Conservation (phyloP, 768 basidiomycete species). For the Suillus occidentalis region DNA sequence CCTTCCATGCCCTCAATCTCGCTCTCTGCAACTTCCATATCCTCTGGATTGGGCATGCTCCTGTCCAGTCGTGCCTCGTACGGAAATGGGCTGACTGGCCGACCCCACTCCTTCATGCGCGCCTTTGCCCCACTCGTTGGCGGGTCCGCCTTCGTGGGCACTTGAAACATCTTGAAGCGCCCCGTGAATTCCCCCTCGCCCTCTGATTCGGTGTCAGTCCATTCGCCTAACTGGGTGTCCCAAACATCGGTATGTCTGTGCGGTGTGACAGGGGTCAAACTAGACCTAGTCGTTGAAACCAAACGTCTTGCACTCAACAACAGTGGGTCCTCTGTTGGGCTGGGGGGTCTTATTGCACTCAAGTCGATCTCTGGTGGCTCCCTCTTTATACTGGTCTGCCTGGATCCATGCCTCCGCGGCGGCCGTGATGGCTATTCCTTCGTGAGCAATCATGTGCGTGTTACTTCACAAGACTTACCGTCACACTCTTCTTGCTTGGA, state of each 20-base stretch:
- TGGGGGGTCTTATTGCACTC: conserved; percentile 63
- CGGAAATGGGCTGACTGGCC: conserved; percentile 71
- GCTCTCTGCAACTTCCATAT: conserved; percentile 1
- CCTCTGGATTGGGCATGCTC: conserved; percentile 17
- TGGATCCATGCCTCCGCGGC: neutral
- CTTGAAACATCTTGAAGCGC: conserved; percentile 51
- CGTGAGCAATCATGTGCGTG: conserved; percentile 8
- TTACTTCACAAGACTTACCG: neutral
- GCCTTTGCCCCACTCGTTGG: conserved; percentile 54
- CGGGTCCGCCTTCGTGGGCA: conserved; percentile 66
- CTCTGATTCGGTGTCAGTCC: conserved; percentile 25
- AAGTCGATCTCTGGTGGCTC: conserved; percentile 68
- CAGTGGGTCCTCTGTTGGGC: conserved; percentile 75
- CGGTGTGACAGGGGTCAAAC: conserved; percentile 36
- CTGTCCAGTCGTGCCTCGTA: conserved; percentile 33
- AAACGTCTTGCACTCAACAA: conserved; percentile 50
- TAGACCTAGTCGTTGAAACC: conserved; percentile 28
- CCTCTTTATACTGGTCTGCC: conserved; percentile 45
- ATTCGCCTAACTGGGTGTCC: conserved; percentile 19
- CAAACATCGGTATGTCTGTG: conserved; percentile 14
- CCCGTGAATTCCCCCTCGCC: conserved; percentile 67
- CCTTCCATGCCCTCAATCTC: conserved; percentile 16
- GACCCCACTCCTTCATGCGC: conserved; percentile 61
- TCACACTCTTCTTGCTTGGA: conserved; percentile 2
- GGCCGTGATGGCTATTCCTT: conserved; percentile 25